These are phyloP conservation scores for Mycosarcoma mackinlayi DNA, from an alignment of 1,284 basidiomycete genomes.

Conservation along the genomic window DNA sequence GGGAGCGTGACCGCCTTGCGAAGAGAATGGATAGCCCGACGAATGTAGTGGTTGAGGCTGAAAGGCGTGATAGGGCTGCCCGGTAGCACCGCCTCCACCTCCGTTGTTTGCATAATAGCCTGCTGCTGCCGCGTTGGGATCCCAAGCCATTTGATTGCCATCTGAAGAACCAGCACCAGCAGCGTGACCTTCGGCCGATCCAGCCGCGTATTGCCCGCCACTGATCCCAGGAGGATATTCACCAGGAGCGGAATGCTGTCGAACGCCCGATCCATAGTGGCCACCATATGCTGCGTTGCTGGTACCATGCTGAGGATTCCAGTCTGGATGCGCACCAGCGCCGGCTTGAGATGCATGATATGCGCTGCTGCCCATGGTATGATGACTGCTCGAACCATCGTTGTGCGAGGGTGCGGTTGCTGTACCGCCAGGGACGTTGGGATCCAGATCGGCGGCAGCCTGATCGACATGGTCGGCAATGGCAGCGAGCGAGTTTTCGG, in stretches of 20 bases:
- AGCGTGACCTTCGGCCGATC: constrained; percentile 27
- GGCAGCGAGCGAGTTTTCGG: constrained; percentile 56
- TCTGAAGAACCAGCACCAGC: constrained; percentile 7
- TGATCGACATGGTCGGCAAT: constrained; percentile 58
- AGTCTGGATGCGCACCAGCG: constrained; percentile 14
- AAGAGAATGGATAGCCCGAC: constrained; percentile 34
- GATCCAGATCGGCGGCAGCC: constrained; percentile 51
- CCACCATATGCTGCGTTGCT: constrained; percentile 3
- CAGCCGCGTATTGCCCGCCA: constrained; percentile 10
- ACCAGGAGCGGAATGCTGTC: constrained; percentile 46
- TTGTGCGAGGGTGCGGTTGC: constrained; percentile 14
- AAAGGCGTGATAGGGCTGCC: constrained; percentile 18
- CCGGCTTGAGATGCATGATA: constrained; percentile 9
- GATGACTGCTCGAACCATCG: constrained; percentile 20
- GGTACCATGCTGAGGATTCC: constrained; percentile 18
- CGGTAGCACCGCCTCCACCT: constrained; percentile 2
- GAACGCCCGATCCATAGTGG: constrained; percentile 32
- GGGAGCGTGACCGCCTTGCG: constrained; percentile 8
- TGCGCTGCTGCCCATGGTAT: constrained; percentile 13
- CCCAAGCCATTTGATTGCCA: constrained; percentile 27
- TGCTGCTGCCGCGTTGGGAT: constrained; percentile 27
- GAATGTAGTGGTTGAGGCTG: constrained; percentile 37
- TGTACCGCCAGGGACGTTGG: constrained; percentile 5
- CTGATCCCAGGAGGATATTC: constrained; percentile 16
- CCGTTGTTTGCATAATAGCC: constrained; percentile 18